Base-by-base conservation (phyloP, 2,329 filamentous ascomycete genomes). In the Hypomyces rosellus region DNA sequence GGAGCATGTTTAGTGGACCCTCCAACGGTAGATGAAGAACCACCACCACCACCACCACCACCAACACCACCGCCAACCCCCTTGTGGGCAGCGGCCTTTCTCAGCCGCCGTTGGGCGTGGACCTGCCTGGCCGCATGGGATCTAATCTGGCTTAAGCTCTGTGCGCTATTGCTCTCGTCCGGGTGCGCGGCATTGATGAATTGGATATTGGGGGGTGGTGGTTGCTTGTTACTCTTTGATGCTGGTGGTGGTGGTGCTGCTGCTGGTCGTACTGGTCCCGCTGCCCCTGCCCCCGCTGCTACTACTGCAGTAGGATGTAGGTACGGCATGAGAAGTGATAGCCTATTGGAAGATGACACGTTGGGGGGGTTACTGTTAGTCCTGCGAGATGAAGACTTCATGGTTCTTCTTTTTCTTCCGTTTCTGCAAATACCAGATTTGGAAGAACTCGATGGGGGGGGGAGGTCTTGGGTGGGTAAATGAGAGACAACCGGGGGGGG, bases 61-160 rank as follows among this genome's bases (percentile, higher is more conserved):
- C 20, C n/a, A 12, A 4, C 39, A 5, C 40, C 40, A 42, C 18
- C 20, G 5, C 40, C 20, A 18, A 18, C 20, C 15, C 13, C 20
- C 15, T 42, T 25, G 7, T 34, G 41, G 14, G 22, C 30, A 20
- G 13, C 16, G 15, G 15, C 13, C 22, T 44, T 36, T 8, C 46
- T 41, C 30, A 49, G 50, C 34, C 50, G 50, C 39, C 50, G 50
- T 22, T 40, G 46, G 15, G 46, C 46, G n/a, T 52, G 50, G 36
- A 43, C 41, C 15, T 52, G 25, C 18, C 36, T 49, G 34, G 50
- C 50, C 34, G 49, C 50, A 14, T 52, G 50, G 5, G 50, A 52
- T n/a, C 50, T 41, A 33, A 52, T 49, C 50, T 52, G 50, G 30
- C 50, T 52, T 34, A 52, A n/a, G 36, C 46, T 47, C n/a, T 45